These are phyloP conservation scores for Penicillium arizonense DNA, from an alignment of 495 filamentous ascomycete genomes.

Conservation along the genomic window DNA sequence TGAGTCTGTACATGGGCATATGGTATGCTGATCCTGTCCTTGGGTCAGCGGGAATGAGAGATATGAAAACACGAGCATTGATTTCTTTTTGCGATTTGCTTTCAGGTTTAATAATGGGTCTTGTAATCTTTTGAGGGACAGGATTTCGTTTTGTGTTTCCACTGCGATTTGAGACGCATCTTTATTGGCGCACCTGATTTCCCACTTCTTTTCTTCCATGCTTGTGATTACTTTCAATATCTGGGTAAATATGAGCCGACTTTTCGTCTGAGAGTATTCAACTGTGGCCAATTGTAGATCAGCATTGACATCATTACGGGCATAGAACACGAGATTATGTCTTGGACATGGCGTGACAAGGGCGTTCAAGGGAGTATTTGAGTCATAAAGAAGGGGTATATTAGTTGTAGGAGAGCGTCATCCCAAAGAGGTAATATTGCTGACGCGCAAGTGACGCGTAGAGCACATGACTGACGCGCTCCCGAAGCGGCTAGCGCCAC, in stretches of 20 bases:
- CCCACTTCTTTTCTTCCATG: constrained; percentile 9
- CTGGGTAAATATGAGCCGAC: constrained; percentile 19
- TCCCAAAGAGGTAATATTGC: constrained; percentile 11
- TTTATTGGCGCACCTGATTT: constrained; percentile 26
- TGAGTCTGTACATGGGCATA: background rate
- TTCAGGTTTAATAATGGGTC: constrained; percentile 12
- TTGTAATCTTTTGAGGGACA: constrained; percentile 12
- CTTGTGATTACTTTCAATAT: constrained; percentile 19
- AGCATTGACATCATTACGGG: too few species aligned
- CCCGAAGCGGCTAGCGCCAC: constrained; percentile 19
- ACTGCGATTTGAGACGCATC: constrained; percentile 20
- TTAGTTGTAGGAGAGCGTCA: too few species aligned
- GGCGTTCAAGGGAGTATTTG: background rate
- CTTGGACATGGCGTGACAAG: background rate
- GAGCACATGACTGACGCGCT: constrained; percentile 14
- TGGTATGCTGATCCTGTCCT: background rate
- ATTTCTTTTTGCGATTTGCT: constrained; percentile 16
- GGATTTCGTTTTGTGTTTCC: constrained; percentile 1
- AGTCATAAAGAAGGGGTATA: too few species aligned
- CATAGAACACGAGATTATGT: background rate
- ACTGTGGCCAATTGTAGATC: too few species aligned
- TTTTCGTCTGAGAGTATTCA: background rate
- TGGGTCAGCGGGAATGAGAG: constrained; percentile 21
- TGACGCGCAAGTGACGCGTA: constrained; percentile 10
- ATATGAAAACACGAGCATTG: constrained; percentile 26